A percentile compares a stretch with the other conserved stretches of the same genome.
These are phyloP conservation scores for Euryodendron excelsum DNA, from an alignment of 148 eudicot species.

Conservation along the genomic window DNA sequence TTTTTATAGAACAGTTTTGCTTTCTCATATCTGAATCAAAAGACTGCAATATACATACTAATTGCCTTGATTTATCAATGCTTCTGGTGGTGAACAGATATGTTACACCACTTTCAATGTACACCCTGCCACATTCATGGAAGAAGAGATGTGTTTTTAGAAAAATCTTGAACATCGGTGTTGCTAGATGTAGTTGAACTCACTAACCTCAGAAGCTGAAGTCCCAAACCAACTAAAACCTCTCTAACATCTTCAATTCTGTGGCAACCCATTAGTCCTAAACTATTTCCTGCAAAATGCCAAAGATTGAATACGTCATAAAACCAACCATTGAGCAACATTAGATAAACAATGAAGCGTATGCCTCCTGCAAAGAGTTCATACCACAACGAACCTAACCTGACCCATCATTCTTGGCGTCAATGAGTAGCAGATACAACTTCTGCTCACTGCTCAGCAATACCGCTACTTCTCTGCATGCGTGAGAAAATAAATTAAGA, in stretches of 20 bases:
- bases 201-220: slow-evolving; percentile 60
- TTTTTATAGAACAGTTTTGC: slow-evolving; percentile 31
- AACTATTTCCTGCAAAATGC: slow-evolving; percentile 32
- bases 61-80: slow-evolving; percentile 46
- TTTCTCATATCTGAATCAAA: slow-evolving; percentile 28
- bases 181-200: slow-evolving; percentile 8
- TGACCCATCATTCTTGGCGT: slow-evolving; percentile 50
- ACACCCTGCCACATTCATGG: slow-evolving; percentile 35
- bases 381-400: slow-evolving; percentile 73
- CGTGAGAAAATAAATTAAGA: slow-evolving; percentile 9
- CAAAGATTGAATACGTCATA: slow-evolving; percentile 14
- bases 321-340: not conserved
- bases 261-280: slow-evolving; percentile 43
- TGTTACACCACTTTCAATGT: slow-evolving; percentile 31
- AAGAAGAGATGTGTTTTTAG: slow-evolving; percentile 14
- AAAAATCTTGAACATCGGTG: not conserved
- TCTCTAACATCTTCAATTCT: slow-evolving; percentile 51
- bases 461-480: slow-evolving; percentile 55
- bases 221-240: slow-evolving; percentile 63
- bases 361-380: slow-evolving; percentile 41
- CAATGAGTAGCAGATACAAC: slow-evolving; percentile 48
- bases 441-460: slow-evolving; percentile 56
- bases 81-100: slow-evolving; percentile 46
- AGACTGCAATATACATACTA: slow-evolving; percentile 43
- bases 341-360: slow-evolving; percentile 8